Evolutionary conservation across 75 land plant genomes (phyloP).

Genomic region (Cryptomeria japonica): DNA sequence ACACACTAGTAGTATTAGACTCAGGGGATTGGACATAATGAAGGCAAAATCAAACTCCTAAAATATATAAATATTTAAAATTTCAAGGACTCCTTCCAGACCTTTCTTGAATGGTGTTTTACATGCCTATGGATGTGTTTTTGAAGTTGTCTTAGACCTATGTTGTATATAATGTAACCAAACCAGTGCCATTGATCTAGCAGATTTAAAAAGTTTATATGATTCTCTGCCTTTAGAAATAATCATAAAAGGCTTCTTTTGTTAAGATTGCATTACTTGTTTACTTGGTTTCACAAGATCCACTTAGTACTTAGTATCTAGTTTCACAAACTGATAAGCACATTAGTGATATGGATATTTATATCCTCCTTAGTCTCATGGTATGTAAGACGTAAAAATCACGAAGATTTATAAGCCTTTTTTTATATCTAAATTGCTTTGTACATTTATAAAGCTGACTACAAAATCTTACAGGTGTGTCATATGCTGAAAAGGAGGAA

Average conservation of each 20-base stretch:
- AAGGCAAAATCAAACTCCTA: neutral
- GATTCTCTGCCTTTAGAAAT: neutral
- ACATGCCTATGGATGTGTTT: neutral
- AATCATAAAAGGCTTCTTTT: neutral
- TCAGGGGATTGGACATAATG: neutral
- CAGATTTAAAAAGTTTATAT: neutral
- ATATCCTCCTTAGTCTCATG: neutral
- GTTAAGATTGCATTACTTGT: neutral
- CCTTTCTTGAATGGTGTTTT: neutral
- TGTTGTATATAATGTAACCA: neutral
- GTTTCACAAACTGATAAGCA: neutral
- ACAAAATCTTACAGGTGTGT: constrained; percentile 51
- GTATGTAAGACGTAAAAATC: neutral
- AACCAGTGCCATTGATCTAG: neutral
- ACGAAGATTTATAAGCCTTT: neutral
- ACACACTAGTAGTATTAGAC: neutral
- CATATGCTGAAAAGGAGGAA: constrained; percentile 87
- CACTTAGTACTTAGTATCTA: neutral
- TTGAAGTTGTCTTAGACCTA: neutral
- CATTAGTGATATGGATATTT: neutral
- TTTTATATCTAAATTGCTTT: neutral
- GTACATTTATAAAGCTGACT: neutral
- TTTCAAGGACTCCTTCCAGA: neutral
- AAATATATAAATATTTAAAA: too few species aligned
- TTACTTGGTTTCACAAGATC: neutral